Conservation (phyloP, 495 filamentous ascomycete genomes). For the Hypoxylon trugodes region DNA sequence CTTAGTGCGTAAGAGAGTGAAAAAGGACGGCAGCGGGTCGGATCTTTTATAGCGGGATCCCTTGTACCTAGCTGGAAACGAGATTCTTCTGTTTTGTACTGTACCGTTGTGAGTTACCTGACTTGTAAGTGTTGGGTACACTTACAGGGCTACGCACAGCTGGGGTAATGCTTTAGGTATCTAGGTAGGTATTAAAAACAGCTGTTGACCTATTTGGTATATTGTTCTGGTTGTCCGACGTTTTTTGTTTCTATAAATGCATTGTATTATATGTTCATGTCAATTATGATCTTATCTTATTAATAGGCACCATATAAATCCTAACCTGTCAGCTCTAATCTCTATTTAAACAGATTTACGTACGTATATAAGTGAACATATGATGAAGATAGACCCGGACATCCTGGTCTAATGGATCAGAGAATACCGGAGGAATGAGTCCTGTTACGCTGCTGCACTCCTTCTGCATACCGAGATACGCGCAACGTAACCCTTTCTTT, state of each 20-base stretch:
- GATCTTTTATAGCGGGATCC: conserved; percentile 19
- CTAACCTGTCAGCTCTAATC: too few relatives aligned
- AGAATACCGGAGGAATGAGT: conserved; percentile 21
- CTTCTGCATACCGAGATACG: conserved; percentile 7
- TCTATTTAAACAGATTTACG: not conserved
- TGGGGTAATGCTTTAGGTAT: too few relatives aligned
- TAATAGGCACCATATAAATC: too few relatives aligned
- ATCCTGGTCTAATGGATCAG: conserved; percentile 5
- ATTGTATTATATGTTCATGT: too few relatives aligned
- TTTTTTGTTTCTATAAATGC: too few relatives aligned
- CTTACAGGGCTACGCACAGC: too few relatives aligned
- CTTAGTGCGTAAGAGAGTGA: too few relatives aligned
- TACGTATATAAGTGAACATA: not conserved
- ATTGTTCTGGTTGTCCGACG: too few relatives aligned
- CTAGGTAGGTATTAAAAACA: too few relatives aligned
- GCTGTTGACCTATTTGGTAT: too few relatives aligned
- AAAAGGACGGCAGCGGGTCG: conserved; percentile 23
- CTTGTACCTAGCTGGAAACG: conserved; percentile 14
- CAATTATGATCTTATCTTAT: too few relatives aligned
- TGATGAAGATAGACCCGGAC: not conserved
- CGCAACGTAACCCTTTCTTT: conserved; percentile 9
- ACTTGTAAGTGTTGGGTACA: too few relatives aligned
- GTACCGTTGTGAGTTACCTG: not conserved
- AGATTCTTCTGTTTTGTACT: not conserved
- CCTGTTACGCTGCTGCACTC: conserved; percentile 23